A percentile compares a stretch with the other conserved stretches of the same genome.
These are phyloP conservation scores for Saccharomycopsis fodiens DNA, from an alignment of 805 yeast genomes.

Conservation along the genomic window DNA sequence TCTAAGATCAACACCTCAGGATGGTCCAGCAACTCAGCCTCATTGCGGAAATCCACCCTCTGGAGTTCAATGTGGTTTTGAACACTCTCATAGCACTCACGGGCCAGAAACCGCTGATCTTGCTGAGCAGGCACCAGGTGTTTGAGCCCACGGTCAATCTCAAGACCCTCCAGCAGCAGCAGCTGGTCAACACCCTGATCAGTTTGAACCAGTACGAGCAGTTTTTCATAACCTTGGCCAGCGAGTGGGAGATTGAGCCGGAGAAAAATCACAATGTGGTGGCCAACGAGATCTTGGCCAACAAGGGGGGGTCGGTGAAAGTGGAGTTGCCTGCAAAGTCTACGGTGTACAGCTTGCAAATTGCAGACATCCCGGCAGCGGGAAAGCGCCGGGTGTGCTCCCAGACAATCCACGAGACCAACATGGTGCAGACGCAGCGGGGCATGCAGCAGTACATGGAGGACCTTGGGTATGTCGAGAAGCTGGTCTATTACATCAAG, in stretches of 20 bases:
- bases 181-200: slow-evolving; percentile 9
- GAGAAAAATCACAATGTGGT: slow-evolving; percentile 16
- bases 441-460: slow-evolving; percentile 36
- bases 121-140: slow-evolving; percentile 8
- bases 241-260: slow-evolving; percentile 11
- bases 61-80: slow-evolving; percentile 15
- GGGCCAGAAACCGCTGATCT: slow-evolving; percentile 16
- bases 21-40: slow-evolving; percentile 21
- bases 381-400: slow-evolving; percentile 56
- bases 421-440: slow-evolving; percentile 27
- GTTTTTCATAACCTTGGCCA: slow-evolving; percentile 5
- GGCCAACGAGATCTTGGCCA: slow-evolving; percentile 16
- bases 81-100: slow-evolving; percentile 17
- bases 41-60: slow-evolving; percentile 4
- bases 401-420: slow-evolving; percentile 59
- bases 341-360: slow-evolving; percentile 50
- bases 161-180: slow-evolving; percentile 12
- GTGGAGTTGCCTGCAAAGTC: not conserved
- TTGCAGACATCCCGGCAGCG: slow-evolving; percentile 69
- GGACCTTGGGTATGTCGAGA: slow-evolving; percentile 64
- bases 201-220: slow-evolving; percentile 17
- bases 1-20: not conserved
- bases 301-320: slow-evolving; percentile 2
- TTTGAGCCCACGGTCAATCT: slow-evolving; percentile 15
- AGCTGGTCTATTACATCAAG: slow-evolving; percentile 50